Evolutionary conservation across 176 grass and related monocot genomes (phyloP), one percentile per base, ranked within the genome.

Genomic region (Carex cristatella): DNA sequence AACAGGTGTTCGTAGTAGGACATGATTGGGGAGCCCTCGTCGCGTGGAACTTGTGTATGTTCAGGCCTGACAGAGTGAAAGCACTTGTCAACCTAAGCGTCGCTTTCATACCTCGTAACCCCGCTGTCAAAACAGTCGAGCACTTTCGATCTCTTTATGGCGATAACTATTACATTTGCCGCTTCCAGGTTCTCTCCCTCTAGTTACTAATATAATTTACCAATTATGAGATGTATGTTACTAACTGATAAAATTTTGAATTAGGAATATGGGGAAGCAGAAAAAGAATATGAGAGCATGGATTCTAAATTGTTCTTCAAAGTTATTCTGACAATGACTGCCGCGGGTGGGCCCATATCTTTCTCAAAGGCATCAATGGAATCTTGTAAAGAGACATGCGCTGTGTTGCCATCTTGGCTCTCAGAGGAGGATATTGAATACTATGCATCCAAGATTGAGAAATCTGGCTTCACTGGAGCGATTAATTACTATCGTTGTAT

Each of bases 121-220:
- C 90, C 0, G 55, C 87, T 11, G 42, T 57, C 16, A 98, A 87
- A 59, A 84, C 83, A 14, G 0, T 94, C 18, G 87, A 91, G 0
- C 49, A 91, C 60, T 91, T 94, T 81, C 90, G 89, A 73, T 64
- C 58, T 35, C 62, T 85, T 4, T 94, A 86, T 4, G 95, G 95
- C 12, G 95, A 98, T 30, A 86, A 93, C 60, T 98, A 91, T 85
- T 98, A 98, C 7, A 64, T 98, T 54, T 93, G 89, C 89, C 88
- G 88, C 27, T 98, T 88, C 82, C 92, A 98, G 95, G 92, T 46
- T 46, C 23, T 23, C 23, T 23, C 23, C 23, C 23, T 23, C 23
- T 23, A 23, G 23, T 23, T 23, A 23, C 23, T 23, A 23, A 23
- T 23, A 23, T 23, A 23, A 23, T 23, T 23, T 23, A 23, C 23